These are phyloP conservation scores for Zasmidium cellare DNA, from an alignment of 2,329 filamentous ascomycete species.

Conservation along the genomic window DNA sequence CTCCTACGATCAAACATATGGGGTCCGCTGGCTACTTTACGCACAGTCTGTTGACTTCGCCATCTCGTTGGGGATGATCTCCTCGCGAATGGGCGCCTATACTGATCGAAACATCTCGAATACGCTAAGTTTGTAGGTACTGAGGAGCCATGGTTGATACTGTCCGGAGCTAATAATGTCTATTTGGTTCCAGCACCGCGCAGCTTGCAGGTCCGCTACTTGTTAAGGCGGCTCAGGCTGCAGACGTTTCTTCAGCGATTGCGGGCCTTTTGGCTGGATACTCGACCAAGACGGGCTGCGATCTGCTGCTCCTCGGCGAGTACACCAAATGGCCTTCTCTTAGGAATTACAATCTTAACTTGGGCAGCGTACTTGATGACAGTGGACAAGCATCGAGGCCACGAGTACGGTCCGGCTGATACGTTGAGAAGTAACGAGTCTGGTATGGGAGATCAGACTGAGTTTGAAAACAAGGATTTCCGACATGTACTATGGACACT, in stretches of 20 bases:
- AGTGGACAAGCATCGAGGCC: not conserved
- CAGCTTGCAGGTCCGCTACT: not conserved
- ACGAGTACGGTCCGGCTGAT: not conserved
- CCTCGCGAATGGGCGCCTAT: not conserved
- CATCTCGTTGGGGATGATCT: constrained; percentile 28
- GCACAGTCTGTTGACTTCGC: constrained; percentile 54
- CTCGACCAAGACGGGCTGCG: not conserved
- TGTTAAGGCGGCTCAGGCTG: not conserved
- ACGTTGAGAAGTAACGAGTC: not conserved
- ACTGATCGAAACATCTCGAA: not conserved
- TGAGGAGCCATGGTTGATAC: not conserved
- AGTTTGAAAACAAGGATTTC: not conserved
- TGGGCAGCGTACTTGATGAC: not conserved
- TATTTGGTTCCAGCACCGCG: not conserved
- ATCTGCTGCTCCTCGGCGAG: not conserved
- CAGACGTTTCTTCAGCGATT: not conserved
- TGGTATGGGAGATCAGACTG: not conserved
- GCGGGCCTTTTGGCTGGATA: not conserved
- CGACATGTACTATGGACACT: not conserved
- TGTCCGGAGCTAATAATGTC: not conserved
- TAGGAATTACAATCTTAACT: not conserved
- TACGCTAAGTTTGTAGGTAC: not conserved
- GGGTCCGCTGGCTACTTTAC: constrained; percentile 31
- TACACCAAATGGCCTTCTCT: not conserved
- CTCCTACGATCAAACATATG: constrained; percentile 2